Evolutionary conservation across 148 eudicot genomes (phyloP).

Genomic region (Rheum nobile): DNA sequence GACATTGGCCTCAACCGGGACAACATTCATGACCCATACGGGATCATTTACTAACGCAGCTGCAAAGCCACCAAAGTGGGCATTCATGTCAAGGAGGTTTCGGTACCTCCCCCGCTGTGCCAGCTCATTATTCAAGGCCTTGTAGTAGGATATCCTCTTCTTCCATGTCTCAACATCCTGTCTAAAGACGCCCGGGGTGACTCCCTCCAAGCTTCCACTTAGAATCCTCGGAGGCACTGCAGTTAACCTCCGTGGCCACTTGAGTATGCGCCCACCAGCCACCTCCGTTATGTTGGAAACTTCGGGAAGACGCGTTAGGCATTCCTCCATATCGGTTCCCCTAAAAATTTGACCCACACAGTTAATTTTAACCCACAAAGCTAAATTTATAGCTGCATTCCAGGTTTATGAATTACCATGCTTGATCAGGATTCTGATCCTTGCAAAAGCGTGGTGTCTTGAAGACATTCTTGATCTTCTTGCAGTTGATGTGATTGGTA

Average conservation of each 20-base stretch:
- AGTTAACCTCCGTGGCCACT: constrained; percentile 70
- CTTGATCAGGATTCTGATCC: constrained; percentile 43
- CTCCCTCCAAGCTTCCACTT: constrained; percentile 42
- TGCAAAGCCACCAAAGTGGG: constrained; percentile 93
- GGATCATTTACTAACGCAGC: constrained; percentile 67
- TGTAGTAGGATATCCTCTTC: constrained; percentile 44
- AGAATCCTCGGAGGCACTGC: constrained; percentile 55
- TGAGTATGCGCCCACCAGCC: constrained; percentile 55
- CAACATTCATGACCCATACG: constrained; percentile 88
- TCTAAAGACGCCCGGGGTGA: constrained; percentile 33
- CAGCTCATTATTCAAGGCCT: constrained; percentile 32
- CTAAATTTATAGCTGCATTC: not conserved
- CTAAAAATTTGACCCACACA: constrained; percentile 17
- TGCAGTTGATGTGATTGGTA: constrained; percentile 42
- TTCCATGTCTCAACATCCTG: constrained; percentile 54
- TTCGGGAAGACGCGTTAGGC: constrained; percentile 70
- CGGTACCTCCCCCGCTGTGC: constrained; percentile 61
- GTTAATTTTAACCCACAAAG: not conserved
- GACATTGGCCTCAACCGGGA: constrained; percentile 54
- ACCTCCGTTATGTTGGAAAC: constrained; percentile 42
- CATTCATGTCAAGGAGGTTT: constrained; percentile 84
- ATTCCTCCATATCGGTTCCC: constrained; percentile 63
- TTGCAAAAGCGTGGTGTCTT: constrained; percentile 29
- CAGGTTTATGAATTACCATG: constrained; percentile 42
- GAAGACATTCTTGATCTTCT: constrained; percentile 24